Evolutionary conservation across 495 filamentous ascomycete genomes (phyloP).

Genomic region (Ascobolus immersus): DNA sequence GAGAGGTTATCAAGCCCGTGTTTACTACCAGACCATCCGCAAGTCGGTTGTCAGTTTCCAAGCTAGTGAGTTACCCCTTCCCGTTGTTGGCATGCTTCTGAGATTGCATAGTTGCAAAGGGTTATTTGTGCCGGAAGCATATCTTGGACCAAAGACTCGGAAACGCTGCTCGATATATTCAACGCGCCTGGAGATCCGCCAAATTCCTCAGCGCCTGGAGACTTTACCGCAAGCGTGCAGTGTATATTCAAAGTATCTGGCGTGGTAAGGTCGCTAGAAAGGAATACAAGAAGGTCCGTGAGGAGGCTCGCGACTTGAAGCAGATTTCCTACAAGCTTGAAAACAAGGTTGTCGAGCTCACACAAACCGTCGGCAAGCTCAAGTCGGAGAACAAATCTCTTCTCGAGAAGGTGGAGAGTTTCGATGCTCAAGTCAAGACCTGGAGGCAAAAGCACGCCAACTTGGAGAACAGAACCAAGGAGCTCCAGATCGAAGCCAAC

Average conservation of each 20-base stretch:
- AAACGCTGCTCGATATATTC: conserved; percentile 75
- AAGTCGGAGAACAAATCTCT: conserved; percentile 81
- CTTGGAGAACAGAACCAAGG: conserved; percentile 72
- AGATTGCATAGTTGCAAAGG: conserved; percentile 35
- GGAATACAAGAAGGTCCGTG: conserved; percentile 67
- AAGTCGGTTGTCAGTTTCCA: conserved; percentile 65
- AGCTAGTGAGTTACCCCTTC: conserved; percentile 22
- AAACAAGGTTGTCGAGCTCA: conserved; percentile 97
- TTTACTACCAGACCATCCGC: conserved; percentile 46
- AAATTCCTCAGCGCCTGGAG: conserved; percentile 57
- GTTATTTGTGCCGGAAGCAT: conserved; percentile 60
- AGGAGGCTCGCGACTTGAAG: conserved; percentile 91
- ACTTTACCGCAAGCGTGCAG: conserved; percentile 62
- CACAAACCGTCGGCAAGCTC: conserved; percentile 73
- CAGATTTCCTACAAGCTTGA: conserved; percentile 97
- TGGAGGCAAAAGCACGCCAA: conserved; percentile 78
- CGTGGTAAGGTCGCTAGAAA: conserved; percentile 58
- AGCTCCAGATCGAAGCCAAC: conserved; percentile 87
- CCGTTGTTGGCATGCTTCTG: neutral
- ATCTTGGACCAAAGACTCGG: conserved; percentile 85
- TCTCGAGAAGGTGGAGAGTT: conserved; percentile 74
- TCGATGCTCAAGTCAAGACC: conserved; percentile 81
- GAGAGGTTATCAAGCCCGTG: conserved; percentile 70
- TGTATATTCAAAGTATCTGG: conserved; percentile 85
- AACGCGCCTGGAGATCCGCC: conserved; percentile 61